phyloP scores from a whole-genome alignment of 179 eudicot genomes.

The Sideroxylon spinosum region DNA sequence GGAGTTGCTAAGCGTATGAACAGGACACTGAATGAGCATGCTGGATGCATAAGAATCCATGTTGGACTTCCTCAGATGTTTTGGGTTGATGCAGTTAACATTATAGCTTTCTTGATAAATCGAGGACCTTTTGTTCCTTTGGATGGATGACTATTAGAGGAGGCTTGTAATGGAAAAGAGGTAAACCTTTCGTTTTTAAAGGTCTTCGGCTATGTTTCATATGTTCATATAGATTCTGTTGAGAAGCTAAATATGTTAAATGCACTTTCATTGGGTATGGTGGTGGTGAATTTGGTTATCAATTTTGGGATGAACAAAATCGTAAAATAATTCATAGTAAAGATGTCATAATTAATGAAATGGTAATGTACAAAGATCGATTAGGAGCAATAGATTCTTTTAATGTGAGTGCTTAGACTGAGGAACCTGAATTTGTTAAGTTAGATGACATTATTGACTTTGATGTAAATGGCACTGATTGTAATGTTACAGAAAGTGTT shows the following conservation, averaged over 20 bases:
- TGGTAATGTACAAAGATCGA: neutral
- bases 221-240: neutral
- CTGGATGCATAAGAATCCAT: neutral
- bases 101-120: neutral
- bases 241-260: neutral
- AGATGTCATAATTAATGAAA: neutral
- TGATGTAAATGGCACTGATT: neutral
- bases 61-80: neutral
- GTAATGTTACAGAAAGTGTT: too few species aligned
- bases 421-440: neutral
- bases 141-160: neutral
- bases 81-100: neutral
- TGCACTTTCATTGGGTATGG: neutral
- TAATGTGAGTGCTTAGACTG: neutral
- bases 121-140: conserved; percentile 8
- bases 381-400: neutral
- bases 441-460: neutral
- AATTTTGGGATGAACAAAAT: neutral
- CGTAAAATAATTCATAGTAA: neutral
- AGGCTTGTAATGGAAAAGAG: conserved; percentile 3
- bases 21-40: neutral
- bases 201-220: neutral
- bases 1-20: neutral
- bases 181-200: neutral
- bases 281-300: neutral